Percentiles rank a stretch among this genome's conserved stretches.
Evolutionary conservation across 2,329 filamentous ascomycete species (phyloP).

Genomic region (Phaeosphaeria sp.): DNA sequence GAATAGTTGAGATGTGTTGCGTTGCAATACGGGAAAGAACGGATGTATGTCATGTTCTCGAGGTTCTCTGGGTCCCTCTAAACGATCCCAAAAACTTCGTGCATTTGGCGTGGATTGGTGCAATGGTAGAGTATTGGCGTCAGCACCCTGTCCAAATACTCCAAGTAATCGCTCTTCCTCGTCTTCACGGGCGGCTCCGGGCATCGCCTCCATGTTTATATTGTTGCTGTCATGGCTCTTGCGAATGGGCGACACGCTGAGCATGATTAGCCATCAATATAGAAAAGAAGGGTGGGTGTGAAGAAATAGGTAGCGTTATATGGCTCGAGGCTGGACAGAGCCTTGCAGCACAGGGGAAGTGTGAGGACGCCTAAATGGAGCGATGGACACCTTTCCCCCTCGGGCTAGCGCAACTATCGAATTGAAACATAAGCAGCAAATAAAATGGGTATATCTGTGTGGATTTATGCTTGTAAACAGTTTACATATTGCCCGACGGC

Average conservation of each 20-base stretch:
- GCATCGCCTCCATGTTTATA: background rate
- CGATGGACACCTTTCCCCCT: background rate
- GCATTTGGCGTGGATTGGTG: conserved; percentile 3
- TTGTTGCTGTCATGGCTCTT: conserved; percentile 6
- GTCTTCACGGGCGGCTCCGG: conserved; percentile 15
- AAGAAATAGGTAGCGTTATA: background rate
- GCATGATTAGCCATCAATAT: background rate
- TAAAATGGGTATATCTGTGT: background rate
- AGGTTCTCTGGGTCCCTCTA: conserved; percentile 53
- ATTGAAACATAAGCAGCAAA: background rate
- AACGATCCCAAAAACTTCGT: conserved; percentile 34
- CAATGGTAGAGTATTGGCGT: conserved; percentile 19
- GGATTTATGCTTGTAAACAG: background rate
- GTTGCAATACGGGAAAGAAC: conserved; percentile 70
- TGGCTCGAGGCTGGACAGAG: background rate
- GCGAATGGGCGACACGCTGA: background rate
- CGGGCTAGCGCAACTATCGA: background rate
- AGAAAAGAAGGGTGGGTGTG: background rate
- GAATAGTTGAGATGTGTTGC: conserved; percentile 67
- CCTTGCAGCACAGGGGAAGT: background rate
- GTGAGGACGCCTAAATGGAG: background rate
- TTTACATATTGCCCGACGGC: background rate
- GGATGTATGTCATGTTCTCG: conserved; percentile 53
- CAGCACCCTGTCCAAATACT: conserved; percentile 35
- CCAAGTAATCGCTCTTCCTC: conserved; percentile 39